These are phyloP conservation scores for Penicillium coffeae DNA, from an alignment of 495 filamentous ascomycete species.

Conservation along the genomic window DNA sequence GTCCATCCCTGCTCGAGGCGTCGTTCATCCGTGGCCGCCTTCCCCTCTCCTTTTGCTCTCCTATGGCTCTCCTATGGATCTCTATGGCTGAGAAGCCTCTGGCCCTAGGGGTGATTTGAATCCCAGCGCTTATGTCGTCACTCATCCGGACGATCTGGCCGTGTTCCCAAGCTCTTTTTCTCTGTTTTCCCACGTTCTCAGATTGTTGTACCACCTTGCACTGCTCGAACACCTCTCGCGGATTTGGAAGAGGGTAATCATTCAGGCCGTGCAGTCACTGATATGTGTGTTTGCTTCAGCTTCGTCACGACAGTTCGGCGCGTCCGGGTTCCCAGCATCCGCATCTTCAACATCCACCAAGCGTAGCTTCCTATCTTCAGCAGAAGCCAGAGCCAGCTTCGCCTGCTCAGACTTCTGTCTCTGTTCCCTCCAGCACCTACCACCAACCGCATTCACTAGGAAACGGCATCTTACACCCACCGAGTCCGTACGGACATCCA, in stretches of 20 bases:
- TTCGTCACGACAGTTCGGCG: constrained; percentile 30
- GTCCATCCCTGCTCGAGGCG: constrained; percentile 22
- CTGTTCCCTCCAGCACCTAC: constrained; percentile 56
- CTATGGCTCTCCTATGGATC: constrained; percentile 1
- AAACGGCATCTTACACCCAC: constrained; percentile 42
- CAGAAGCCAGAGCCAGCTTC: constrained; percentile 57
- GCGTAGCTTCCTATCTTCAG: constrained; percentile 52
- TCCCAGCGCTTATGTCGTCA: constrained; percentile 20
- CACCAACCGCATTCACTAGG: constrained; percentile 47
- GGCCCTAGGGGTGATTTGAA: constrained; percentile 11
- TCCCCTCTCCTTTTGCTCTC: constrained; percentile 3
- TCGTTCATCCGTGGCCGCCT: constrained; percentile 14
- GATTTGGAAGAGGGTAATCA: not conserved
- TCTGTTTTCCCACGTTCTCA: constrained; percentile 18
- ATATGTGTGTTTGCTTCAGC: constrained; percentile 26
- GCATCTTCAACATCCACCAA: constrained; percentile 52
- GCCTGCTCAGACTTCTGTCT: constrained; percentile 37
- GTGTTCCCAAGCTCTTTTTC: constrained; percentile 15
- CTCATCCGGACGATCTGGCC: constrained; percentile 15
- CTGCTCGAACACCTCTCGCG: constrained; percentile 13
- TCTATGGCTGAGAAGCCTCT: constrained; percentile 9
- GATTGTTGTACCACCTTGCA: constrained; percentile 20
- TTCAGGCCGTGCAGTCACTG: constrained; percentile 16
- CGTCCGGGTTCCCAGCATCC: constrained; percentile 32
- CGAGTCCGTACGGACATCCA: constrained; percentile 54